Evolutionary conservation across 768 basidiomycete genomes (phyloP).

Genomic region (Rhodotorula taiwanensis): DNA sequence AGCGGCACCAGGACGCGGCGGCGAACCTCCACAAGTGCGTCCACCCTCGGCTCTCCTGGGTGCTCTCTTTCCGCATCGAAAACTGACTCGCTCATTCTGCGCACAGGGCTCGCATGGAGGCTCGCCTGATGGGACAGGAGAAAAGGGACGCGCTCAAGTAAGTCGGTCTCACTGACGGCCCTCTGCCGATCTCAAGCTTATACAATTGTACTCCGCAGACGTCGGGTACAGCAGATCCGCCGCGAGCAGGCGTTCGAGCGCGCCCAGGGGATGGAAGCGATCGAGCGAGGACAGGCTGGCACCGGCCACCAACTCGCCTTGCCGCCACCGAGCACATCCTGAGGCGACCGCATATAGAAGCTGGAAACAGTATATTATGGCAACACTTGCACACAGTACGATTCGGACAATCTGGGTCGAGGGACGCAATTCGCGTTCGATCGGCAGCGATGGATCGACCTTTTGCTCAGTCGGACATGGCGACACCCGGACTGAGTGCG

Average conservation of each 20-base stretch:
- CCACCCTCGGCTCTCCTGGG: too few species aligned
- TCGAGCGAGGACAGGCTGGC: conserved; percentile 1
- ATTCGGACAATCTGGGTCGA: too few species aligned
- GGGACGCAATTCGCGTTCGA: too few species aligned
- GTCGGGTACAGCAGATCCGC: conserved; percentile 9
- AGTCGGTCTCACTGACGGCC: neutral
- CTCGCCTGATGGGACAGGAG: conserved; percentile 14
- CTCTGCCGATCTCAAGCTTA: neutral
- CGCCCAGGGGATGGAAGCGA: conserved; percentile 6
- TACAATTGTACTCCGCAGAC: neutral
- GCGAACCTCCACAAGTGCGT: conserved; percentile 8
- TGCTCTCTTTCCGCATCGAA: too few species aligned
- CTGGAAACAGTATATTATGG: too few species aligned
- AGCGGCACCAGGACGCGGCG: conserved; percentile 22
- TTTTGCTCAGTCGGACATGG: too few species aligned
- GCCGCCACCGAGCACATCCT: neutral
- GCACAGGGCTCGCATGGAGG: conserved; percentile 15
- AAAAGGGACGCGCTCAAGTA: conserved; percentile 24
- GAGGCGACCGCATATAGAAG: neutral
- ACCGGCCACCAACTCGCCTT: conserved; percentile 21
- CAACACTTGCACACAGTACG: neutral
- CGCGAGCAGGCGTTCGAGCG: conserved; percentile 17
- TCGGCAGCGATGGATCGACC: too few species aligned
- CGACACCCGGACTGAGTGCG: too few species aligned
- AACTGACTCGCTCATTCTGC: too few species aligned